A percentile compares a stretch with the other conserved stretches of the same genome.
phyloP scores from a whole-genome alignment of 2,329 filamentous ascomycete genomes.

The Chaetothyriales sp. region DNA sequence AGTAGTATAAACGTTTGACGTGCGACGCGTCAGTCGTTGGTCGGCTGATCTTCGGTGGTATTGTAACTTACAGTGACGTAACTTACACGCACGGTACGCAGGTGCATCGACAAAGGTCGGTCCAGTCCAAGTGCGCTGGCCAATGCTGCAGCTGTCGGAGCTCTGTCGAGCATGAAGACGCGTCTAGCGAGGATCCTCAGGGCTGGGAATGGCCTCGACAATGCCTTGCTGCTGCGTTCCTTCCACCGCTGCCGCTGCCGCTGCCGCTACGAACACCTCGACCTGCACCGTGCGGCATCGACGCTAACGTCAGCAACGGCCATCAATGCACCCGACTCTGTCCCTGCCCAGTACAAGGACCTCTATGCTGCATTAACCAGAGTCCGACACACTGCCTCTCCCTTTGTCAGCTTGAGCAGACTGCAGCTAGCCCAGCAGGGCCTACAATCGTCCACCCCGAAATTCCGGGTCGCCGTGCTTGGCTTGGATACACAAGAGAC shows the following conservation, averaged over 20 bases:
- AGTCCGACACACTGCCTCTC: constrained; percentile 38
- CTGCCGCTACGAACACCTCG: no score
- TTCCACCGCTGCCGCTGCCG: not conserved
- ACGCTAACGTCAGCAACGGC: constrained; percentile 37
- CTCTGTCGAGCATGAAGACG: not conserved
- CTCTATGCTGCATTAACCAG: constrained; percentile 39
- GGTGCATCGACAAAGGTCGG: no score
- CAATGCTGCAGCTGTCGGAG: not conserved
- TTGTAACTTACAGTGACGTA: no score
- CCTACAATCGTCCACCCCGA: constrained; percentile 38
- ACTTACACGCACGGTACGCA: no score
- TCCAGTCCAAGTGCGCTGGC: no score
- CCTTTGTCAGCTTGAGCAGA: constrained; percentile 43
- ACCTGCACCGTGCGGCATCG: constrained; percentile 17
- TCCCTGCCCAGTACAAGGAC: constrained; percentile 37
- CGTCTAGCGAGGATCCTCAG: not conserved
- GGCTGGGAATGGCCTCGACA: not conserved
- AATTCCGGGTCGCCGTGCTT: constrained; percentile 43
- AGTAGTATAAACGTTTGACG: no score
- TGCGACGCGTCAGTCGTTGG: no score
- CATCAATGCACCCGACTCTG: constrained; percentile 38
- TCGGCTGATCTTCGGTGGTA: no score
- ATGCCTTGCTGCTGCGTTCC: not conserved
- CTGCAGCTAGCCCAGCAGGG: constrained; percentile 45
- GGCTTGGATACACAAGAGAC: constrained; percentile 34